Conservation (phyloP, 2,329 filamentous ascomycete species). For the Dactylellina leptospora region DNA sequence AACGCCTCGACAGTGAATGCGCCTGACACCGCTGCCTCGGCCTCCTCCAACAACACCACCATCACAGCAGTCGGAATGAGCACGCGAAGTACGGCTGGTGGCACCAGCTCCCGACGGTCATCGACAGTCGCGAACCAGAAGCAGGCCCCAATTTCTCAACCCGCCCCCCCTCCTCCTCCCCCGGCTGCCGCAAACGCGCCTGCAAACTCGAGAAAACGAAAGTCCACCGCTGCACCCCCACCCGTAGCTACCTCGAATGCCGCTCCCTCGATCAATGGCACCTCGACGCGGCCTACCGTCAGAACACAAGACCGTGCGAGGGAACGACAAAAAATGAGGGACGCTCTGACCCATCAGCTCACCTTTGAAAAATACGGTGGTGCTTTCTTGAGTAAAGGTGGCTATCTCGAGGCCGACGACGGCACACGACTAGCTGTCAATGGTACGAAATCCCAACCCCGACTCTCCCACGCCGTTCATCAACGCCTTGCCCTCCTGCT, state of each 20-base stretch:
- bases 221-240: conserved; percentile 47
- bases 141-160: conserved; percentile 1
- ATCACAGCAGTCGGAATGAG: conserved; percentile 59
- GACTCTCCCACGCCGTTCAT: conserved; percentile 17
- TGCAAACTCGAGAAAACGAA: conserved; percentile 48
- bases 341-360: conserved; percentile 82
- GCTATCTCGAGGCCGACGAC: conserved; percentile 86
- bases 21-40: conserved; percentile 65
- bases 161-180: conserved; percentile 16
- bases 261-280: conserved; percentile 55
- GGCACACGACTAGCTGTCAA: conserved; percentile 84
- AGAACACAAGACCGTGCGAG: conserved; percentile 59
- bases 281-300: conserved; percentile 59
- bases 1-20: conserved; percentile 62
- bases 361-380: conserved; percentile 77
- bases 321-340: conserved; percentile 59
- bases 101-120: conserved; percentile 60
- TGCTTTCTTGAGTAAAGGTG: conserved; percentile 72
- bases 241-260: conserved; percentile 58
- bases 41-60: conserved; percentile 64
- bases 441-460: conserved; percentile 69
- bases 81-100: conserved; percentile 45
- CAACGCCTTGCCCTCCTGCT: conserved; percentile 9
- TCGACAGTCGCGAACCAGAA: conserved; percentile 55
- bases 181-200: conserved; percentile 27